Percentiles rank a stretch among this genome's conserved stretches.
These are phyloP conservation scores for Penicillium psychrofluorescens DNA, from an alignment of 495 filamentous ascomycete species.

Conservation along the genomic window DNA sequence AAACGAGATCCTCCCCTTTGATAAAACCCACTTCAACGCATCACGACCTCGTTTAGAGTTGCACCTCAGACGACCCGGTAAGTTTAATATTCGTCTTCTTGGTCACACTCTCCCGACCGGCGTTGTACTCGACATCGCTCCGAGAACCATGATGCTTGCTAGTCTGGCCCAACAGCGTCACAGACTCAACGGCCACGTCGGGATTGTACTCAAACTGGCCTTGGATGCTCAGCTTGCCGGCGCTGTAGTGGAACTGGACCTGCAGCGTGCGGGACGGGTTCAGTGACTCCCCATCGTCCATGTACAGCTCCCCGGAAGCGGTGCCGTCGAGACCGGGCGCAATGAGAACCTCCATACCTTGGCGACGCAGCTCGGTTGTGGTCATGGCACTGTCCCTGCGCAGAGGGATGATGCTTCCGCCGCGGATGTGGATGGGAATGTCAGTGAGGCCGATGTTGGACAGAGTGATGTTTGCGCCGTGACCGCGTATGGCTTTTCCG, in stretches of 20 bases:
- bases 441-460: slow-evolving; percentile 49
- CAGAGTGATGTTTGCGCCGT: slow-evolving; percentile 45
- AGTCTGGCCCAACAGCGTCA: slow-evolving; percentile 43
- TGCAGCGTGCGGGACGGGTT: slow-evolving; percentile 39
- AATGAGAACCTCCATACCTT: slow-evolving; percentile 64
- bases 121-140: slow-evolving; percentile 4
- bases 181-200: slow-evolving; percentile 43
- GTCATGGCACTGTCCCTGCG: slow-evolving; percentile 58
- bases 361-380: slow-evolving; percentile 57
- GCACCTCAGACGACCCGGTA: slow-evolving; percentile 15
- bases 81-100: slow-evolving; percentile 17
- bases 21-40: no score
- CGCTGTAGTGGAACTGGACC: slow-evolving; percentile 46
- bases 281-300: slow-evolving; percentile 56
- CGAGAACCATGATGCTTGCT: not conserved
- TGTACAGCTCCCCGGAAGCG: slow-evolving; percentile 48
- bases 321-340: slow-evolving; percentile 46
- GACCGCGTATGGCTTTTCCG: slow-evolving; percentile 47
- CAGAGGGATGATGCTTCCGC: slow-evolving; percentile 62
- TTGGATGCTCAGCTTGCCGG: slow-evolving; percentile 40
- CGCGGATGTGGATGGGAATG: slow-evolving; percentile 68
- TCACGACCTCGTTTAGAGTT: not conserved
- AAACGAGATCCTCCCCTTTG: no score
- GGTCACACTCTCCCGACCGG: slow-evolving; percentile 11
- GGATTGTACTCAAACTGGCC: slow-evolving; percentile 46